Percentiles rank a stretch among this genome's conserved stretches.
Evolutionary conservation across 192 early-diverging fungal genomes (phyloP).

Genomic region (Entrophospora sp.): DNA sequence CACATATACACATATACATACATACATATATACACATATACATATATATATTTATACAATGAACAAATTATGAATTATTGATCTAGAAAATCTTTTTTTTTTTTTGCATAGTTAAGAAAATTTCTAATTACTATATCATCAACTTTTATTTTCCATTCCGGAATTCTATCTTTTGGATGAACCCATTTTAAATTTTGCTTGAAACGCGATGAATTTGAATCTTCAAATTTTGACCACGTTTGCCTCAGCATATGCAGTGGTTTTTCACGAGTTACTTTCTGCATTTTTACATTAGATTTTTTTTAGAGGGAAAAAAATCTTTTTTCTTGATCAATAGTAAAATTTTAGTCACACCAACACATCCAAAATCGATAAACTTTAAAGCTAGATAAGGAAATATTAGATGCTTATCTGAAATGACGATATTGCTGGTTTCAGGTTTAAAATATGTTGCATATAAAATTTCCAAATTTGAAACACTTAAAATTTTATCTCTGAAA

Average conservation of each 20-base stretch:
- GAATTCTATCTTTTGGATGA: slow-evolving; percentile 17
- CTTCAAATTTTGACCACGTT: slow-evolving; percentile 13
- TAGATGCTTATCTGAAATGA: too few species aligned
- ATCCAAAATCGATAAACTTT: too few species aligned
- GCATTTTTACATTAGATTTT: too few species aligned
- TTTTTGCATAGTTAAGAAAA: neutral
- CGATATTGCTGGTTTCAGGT: too few species aligned
- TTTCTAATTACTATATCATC: slow-evolving; percentile 7
- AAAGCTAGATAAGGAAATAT: too few species aligned
- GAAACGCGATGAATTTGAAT: neutral
- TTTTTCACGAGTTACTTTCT: neutral
- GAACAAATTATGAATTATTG: neutral
- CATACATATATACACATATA: neutral
- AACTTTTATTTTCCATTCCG: slow-evolving; percentile 7
- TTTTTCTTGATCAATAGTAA: too few species aligned
- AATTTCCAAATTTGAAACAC: too few species aligned
- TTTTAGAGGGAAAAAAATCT: too few species aligned
- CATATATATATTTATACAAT: neutral
- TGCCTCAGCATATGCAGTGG: slow-evolving; percentile 17
- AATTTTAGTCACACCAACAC: too few species aligned
- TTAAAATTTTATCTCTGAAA: too few species aligned
- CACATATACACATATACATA: neutral
- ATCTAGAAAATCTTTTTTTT: neutral
- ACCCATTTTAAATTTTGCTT: neutral
- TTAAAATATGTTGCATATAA: too few species aligned